Conservation (phyloP, 345 rosid species). For the Zanthoxylum bungeanum region DNA sequence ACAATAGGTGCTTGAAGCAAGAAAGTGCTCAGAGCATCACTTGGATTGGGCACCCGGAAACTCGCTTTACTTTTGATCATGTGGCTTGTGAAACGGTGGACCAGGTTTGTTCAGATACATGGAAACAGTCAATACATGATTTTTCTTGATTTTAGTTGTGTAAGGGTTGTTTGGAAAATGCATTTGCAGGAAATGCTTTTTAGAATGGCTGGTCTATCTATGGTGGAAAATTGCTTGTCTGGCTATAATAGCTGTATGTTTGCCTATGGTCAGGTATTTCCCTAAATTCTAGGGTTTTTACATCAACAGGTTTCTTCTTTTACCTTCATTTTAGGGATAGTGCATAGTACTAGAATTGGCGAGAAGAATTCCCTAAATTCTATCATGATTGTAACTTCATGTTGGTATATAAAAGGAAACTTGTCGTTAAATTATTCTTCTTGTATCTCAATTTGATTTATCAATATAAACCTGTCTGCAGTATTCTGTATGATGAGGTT, state of each 20-base stretch:
- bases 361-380: background rate
- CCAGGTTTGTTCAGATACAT: slow-evolving; percentile 52
- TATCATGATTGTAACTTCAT: background rate
- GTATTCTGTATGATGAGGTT: background rate
- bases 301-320: background rate
- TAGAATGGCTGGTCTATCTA: slow-evolving; percentile 82
- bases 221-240: slow-evolving; percentile 97
- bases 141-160: background rate
- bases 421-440: background rate
- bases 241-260: slow-evolving; percentile 98
- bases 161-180: slow-evolving; percentile 1
- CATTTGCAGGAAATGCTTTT: slow-evolving; percentile 76
- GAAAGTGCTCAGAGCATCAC: slow-evolving; percentile 75
- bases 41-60: slow-evolving; percentile 91
- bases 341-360: background rate
- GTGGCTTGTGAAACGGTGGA: slow-evolving; percentile 92
- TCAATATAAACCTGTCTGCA: background rate
- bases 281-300: background rate
- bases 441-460: background rate
- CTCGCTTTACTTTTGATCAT: slow-evolving; percentile 81
- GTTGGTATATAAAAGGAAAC: background rate
- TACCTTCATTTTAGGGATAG: background rate
- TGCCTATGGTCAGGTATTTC: slow-evolving; percentile 94
- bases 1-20: slow-evolving; percentile 86
- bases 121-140: background rate